phyloP scores from a whole-genome alignment of 305 asterid genomes.

The Fraxinus sp. region DNA sequence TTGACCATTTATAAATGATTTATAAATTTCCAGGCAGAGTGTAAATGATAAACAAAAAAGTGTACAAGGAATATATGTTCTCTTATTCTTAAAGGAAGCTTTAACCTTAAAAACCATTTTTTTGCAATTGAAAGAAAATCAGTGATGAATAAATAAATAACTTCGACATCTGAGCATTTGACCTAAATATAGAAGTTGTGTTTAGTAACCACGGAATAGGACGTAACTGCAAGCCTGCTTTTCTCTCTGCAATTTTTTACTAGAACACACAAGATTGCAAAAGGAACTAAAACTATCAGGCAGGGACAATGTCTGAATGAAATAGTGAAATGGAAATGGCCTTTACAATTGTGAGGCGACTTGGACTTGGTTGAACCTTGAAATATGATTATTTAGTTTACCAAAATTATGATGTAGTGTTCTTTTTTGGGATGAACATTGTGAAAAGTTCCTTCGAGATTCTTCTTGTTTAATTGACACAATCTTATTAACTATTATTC shows the following conservation, averaged over 20 bases:
- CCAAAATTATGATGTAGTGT: neutral
- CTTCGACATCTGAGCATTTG: neutral
- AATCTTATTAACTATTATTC: constrained; percentile 8
- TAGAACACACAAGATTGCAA: neutral
- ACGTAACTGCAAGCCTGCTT: neutral
- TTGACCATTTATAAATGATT: neutral
- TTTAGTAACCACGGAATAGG: neutral
- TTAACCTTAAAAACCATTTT: neutral
- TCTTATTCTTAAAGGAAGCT: neutral
- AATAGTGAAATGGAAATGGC: neutral
- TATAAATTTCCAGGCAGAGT: neutral
- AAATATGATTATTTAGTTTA: neutral
- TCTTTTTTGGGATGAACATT: neutral
- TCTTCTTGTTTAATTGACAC: neutral
- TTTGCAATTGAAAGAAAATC: neutral
- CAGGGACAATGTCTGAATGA: neutral
- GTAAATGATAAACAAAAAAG: neutral
- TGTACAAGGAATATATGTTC: neutral
- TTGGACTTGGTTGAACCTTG: neutral
- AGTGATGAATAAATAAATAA: neutral
- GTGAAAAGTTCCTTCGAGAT: neutral
- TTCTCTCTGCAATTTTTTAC: neutral
- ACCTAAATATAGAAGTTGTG: neutral
- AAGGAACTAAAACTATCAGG: neutral
- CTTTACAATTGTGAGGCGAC: neutral